Evolutionary conservation across 148 eudicot species (phyloP), one percentile per base, ranked within the genome.

Genomic region (Nepenthes gracilis): DNA sequence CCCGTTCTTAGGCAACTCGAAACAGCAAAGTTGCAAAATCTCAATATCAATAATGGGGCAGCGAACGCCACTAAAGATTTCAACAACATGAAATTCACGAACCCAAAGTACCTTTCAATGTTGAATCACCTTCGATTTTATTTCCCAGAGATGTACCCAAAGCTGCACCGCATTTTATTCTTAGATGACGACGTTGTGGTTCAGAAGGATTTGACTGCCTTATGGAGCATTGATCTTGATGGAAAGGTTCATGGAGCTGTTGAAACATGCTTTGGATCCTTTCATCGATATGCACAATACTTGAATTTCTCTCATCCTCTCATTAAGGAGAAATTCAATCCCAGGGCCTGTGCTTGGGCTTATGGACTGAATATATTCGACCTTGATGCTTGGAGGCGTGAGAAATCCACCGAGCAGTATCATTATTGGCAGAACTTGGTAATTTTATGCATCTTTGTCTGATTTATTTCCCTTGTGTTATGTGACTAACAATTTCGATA

Each of bases 151-250:
- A 83, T 90, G 86, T 86, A 80, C 66, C 95, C 97, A 15, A 81
- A 74, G 66, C 79, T 90, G 52, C 86, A 87, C 70, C 81, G 81
- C 49, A 80, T 91, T 35, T 70, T 91, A 64, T 83, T 87, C 51
- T 77, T 91, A n/a, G 97, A 91, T 64, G 97, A 91, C 64, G 97
- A 91, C 77, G 92, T 87, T 64, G 97, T 91, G 35, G 95, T 90
- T 78, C 97, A 90, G 77, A 90, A 90, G 67, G 97, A 90, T 75
- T 76, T 90, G 77, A 85, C 97, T 23, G 84, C 81, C 57, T 75
- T 91, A 66, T 91, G 95, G 95, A 81, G 75, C 54, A 80, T 87
- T 47, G 90, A 91, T 73, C 67, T 87, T 63, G 83, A 77, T 68
- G 92, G 96, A 54, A 91, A 87, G 76, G 96, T 91, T 45, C 85